Percentiles rank a stretch among this genome's conserved stretches.
phyloP scores from a whole-genome alignment of 2,329 filamentous ascomycete genomes.

The Ophiostoma pallidulum region DNA sequence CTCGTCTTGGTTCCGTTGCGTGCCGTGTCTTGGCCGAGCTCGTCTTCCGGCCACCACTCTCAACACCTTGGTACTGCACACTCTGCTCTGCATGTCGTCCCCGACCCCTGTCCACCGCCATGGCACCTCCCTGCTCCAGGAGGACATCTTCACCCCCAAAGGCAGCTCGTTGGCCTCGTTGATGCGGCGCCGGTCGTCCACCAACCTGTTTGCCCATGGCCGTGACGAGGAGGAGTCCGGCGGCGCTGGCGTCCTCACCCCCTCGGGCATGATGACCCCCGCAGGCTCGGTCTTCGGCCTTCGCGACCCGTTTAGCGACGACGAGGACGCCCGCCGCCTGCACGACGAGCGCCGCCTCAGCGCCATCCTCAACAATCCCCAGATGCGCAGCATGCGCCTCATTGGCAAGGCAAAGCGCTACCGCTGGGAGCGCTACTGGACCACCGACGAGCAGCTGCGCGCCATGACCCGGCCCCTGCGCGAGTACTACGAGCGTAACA shows the following conservation, averaged over 20 bases:
- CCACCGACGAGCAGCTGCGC: conserved; percentile 63
- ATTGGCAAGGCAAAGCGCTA: conserved; percentile 86
- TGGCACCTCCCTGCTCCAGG: conserved; percentile 23
- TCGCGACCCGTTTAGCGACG: conserved; percentile 22
- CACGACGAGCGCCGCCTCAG: conserved; percentile 50
- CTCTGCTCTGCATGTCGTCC: conserved; percentile 23
- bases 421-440: conserved; percentile 81
- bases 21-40: too few species aligned
- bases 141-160: conserved; percentile 38
- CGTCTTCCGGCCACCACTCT: too few species aligned
- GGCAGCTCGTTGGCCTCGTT: conserved; percentile 27
- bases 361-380: conserved; percentile 53
- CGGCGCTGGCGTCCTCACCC: conserved; percentile 2
- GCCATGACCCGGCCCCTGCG: conserved; percentile 66
- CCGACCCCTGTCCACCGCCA: conserved; percentile 12
- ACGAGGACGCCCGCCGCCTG: conserved; percentile 37
- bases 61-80: too few species aligned
- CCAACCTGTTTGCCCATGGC: conserved; percentile 12
- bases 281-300: conserved; percentile 7
- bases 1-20: too few species aligned
- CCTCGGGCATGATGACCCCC: conserved; percentile 7
- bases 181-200: conserved; percentile 39
- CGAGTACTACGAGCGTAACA: conserved; percentile 80
- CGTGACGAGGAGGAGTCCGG: conserved; percentile 18
- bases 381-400: conserved; percentile 73